These are phyloP conservation scores for Cyanidioschyzon merolae DNA, from an alignment of 23 red algal genomes.

Conservation along the genomic window DNA sequence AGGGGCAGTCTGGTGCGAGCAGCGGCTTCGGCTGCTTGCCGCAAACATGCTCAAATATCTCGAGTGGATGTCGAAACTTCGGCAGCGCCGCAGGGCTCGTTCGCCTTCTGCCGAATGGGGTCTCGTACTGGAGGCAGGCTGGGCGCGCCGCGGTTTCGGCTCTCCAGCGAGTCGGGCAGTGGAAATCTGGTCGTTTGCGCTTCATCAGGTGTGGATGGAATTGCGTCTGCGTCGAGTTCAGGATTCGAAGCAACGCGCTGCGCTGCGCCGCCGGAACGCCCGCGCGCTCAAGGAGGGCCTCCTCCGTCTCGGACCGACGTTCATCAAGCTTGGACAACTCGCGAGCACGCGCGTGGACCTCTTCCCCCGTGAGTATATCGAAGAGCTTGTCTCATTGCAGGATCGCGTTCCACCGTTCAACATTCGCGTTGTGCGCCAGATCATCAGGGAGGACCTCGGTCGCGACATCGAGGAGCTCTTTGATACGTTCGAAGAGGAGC, in stretches of 20 bases:
- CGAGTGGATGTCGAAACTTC: not conserved
- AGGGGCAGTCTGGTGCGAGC: not conserved
- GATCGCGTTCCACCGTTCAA: conserved; percentile 79
- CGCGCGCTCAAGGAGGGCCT: conserved; percentile 8
- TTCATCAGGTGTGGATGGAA: conserved; percentile 37
- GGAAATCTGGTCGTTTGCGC: conserved; percentile 75
- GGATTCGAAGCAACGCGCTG: conserved; percentile 15
- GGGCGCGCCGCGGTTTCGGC: conserved; percentile 8
- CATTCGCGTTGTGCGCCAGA: conserved; percentile 33
- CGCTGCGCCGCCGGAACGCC: conserved; percentile 10
- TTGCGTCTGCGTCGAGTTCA: conserved; percentile 32
- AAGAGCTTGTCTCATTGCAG: conserved; percentile 60
- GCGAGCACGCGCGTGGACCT: conserved; percentile 78
- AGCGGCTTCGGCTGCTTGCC: not conserved
- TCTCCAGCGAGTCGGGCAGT: conserved; percentile 9
- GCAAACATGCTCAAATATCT: not conserved
- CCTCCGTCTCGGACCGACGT: conserved; percentile 61
- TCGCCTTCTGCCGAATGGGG: not conserved
- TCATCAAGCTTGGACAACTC: conserved; percentile 95
- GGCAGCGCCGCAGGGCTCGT: not conserved
- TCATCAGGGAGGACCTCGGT: conserved; percentile 64
- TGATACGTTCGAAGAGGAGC: conserved; percentile 53
- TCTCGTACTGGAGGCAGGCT: not conserved
- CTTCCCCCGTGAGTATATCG: conserved; percentile 62
- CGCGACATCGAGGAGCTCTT: conserved; percentile 36